A percentile compares a stretch with the other conserved stretches of the same genome.
These are phyloP conservation scores for Dillenia suffruticosa DNA, from an alignment of 164 flowering plant genomes.

Conservation along the genomic window DNA sequence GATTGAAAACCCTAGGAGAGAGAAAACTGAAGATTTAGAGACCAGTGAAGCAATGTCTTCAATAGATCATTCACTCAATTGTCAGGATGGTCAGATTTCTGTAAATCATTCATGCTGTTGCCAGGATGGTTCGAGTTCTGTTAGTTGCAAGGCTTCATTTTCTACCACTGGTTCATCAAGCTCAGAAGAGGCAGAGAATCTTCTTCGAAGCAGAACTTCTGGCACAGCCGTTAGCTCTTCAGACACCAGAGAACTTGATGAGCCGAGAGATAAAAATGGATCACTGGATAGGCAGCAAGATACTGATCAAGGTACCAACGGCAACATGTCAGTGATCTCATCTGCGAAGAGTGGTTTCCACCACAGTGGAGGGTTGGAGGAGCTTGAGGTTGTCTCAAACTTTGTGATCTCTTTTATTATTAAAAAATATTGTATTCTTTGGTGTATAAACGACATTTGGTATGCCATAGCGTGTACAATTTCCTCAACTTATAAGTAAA, in stretches of 20 bases:
- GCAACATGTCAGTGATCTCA: conserved; percentile 13
- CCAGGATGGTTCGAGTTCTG: conserved; percentile 14
- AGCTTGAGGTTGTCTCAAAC: conserved; percentile 66
- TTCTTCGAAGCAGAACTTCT: conserved; percentile 38
- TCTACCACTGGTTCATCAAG: conserved; percentile 16
- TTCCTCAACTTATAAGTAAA: too few species aligned
- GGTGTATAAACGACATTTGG: neutral
- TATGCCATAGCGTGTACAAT: too few species aligned
- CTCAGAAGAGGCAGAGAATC: conserved; percentile 44
- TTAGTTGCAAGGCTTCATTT: conserved; percentile 5
- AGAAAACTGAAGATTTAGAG: too few species aligned
- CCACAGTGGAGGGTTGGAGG: conserved; percentile 38
- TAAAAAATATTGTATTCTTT: neutral
- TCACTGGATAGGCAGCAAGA: conserved; percentile 21
- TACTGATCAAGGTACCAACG: conserved; percentile 11
- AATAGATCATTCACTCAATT: too few species aligned
- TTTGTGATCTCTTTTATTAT: neutral
- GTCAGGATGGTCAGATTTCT: neutral
- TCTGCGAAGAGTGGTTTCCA: neutral
- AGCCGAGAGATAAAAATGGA: conserved; percentile 47
- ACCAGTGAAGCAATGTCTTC: too few species aligned
- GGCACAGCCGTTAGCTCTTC: conserved; percentile 20
- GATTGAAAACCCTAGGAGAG: too few species aligned
- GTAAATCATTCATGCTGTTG: conserved; percentile 14
- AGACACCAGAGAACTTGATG: conserved; percentile 44